These are phyloP conservation scores for Mycena capillaripes DNA, from an alignment of 768 basidiomycete species.

Conservation along the genomic window DNA sequence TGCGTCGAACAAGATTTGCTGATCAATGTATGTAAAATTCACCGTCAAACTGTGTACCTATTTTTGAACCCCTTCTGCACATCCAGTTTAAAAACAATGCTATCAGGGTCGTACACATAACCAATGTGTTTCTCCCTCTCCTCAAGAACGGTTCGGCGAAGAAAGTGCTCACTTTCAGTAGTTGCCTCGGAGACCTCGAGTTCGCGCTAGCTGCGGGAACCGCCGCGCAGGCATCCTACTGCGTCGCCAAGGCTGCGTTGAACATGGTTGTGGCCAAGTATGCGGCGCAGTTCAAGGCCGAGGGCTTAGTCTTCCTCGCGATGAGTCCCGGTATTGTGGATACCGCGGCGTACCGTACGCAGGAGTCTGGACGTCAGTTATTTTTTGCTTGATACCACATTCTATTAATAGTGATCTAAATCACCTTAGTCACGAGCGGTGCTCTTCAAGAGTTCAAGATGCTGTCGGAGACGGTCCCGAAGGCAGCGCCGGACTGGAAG, in stretches of 20 bases:
- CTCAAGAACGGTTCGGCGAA: constrained; percentile 2
- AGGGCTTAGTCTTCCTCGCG: constrained; percentile 54
- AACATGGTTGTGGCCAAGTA: constrained; percentile 56
- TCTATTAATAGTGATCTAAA: too few species aligned
- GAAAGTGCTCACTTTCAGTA: constrained; percentile 52
- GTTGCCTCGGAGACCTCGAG: constrained; percentile 46
- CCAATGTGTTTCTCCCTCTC: constrained; percentile 24
- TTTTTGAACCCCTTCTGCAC: not conserved
- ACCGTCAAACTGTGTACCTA: too few species aligned
- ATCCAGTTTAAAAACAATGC: constrained; percentile 13
- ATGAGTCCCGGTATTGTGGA: constrained; percentile 55
- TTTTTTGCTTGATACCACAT: not conserved
- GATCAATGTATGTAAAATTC: not conserved
- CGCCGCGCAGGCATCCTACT: constrained; percentile 42
- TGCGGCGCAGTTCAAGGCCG: constrained; percentile 44
- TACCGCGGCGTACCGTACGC: constrained; percentile 31
- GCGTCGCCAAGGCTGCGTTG: constrained; percentile 53
- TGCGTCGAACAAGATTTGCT: constrained; percentile 13
- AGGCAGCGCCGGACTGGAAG: constrained; percentile 10
- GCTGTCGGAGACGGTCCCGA: not conserved
- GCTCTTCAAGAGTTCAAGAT: not conserved
- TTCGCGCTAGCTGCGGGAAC: constrained; percentile 38
- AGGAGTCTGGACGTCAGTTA: not conserved
- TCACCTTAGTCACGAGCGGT: not conserved
- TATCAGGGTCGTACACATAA: constrained; percentile 7